Evolutionary conservation across 352 stramenopile species (phyloP).

Genomic region (Globisporangium camurandrum): DNA sequence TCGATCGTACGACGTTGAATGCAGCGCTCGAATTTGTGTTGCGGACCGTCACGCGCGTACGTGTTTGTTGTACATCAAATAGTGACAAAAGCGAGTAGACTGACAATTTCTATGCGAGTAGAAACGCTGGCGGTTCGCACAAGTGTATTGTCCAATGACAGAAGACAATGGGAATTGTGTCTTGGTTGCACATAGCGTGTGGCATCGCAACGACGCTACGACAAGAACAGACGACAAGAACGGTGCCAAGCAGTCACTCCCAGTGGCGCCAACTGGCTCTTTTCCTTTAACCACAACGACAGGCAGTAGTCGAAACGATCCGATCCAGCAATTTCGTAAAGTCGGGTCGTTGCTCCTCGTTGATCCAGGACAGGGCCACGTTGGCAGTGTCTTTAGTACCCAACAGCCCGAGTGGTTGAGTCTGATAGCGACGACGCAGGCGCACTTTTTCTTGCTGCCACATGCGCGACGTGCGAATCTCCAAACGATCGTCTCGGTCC

Average conservation of each 20-base stretch:
- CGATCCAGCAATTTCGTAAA: constrained; percentile 72
- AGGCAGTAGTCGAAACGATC: constrained; percentile 21
- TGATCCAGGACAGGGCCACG: constrained; percentile 69
- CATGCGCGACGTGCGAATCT: constrained; percentile 57
- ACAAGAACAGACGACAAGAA: not conserved
- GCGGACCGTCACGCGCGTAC: constrained; percentile 49
- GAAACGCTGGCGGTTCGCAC: constrained; percentile 62
- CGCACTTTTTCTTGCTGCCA: constrained; percentile 67
- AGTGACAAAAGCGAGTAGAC: no score
- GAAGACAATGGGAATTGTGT: constrained; percentile 55
- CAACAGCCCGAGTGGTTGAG: constrained; percentile 71
- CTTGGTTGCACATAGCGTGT: constrained; percentile 60
- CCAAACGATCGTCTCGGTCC: constrained; percentile 58
- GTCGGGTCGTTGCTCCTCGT: constrained; percentile 63
- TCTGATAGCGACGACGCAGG: constrained; percentile 36
- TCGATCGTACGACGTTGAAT: constrained; percentile 50
- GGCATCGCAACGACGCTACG: constrained; percentile 42
- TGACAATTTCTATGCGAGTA: constrained; percentile 12
- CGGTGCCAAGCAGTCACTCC: no score
- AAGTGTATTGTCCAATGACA: constrained; percentile 63
- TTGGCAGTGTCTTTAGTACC: constrained; percentile 58
- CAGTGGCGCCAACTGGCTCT: no score
- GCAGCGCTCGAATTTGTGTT: constrained; percentile 61
- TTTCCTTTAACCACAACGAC: no score
- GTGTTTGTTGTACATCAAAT: no score